Evolutionary conservation across 2,329 filamentous ascomycete genomes (phyloP).

Genomic region (Stylonectria norvegica): DNA sequence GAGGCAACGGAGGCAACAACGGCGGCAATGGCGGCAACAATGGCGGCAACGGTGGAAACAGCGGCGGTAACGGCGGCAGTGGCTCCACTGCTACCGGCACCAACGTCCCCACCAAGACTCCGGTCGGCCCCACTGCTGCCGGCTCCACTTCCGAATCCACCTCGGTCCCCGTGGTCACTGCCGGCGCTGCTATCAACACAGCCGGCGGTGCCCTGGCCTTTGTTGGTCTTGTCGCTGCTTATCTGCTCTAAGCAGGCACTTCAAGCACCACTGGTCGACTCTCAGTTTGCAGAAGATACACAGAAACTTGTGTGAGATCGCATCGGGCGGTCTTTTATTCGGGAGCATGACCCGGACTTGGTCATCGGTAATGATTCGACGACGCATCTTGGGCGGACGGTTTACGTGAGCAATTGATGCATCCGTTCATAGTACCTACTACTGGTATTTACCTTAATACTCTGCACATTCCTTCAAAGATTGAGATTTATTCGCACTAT

Average conservation of each 20-base stretch:
- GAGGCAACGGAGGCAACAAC: conserved; percentile 9
- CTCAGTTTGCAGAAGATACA: too few species aligned
- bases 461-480: too few species aligned
- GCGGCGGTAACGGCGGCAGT: conserved; percentile 3
- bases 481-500: too few species aligned
- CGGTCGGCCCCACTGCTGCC: conserved; percentile 5
- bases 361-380: too few species aligned
- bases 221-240: conserved; percentile 38
- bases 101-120: background rate
- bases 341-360: too few species aligned
- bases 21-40: conserved; percentile 1
- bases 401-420: too few species aligned
- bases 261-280: too few species aligned
- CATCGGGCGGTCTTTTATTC: too few species aligned
- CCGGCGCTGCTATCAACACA: conserved; percentile 30
- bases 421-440: too few species aligned
- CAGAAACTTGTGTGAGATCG: too few species aligned
- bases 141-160: conserved; percentile 11
- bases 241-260: conserved; percentile 36
- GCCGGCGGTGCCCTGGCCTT: conserved; percentile 36
- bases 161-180: conserved; percentile 24
- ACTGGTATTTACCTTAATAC: too few species aligned
- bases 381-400: too few species aligned
- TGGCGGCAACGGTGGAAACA: conserved; percentile 1
- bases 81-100: background rate